Evolutionary conservation across 306 rosid species (phyloP).

Genomic region (Cicer arietinum): DNA sequence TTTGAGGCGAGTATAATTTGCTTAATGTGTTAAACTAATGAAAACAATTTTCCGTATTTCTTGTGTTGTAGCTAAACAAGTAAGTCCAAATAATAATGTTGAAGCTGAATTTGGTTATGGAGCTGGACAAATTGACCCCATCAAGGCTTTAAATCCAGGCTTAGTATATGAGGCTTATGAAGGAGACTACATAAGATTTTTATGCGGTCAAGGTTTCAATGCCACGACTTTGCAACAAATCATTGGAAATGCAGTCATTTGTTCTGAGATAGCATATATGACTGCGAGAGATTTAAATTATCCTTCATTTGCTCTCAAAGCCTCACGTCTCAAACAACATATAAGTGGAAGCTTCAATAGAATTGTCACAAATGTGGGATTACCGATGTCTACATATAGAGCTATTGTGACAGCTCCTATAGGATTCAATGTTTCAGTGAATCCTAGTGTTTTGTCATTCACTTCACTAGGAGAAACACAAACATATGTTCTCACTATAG

Average conservation of each 20-base stretch:
- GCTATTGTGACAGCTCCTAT: not conserved
- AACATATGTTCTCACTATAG: not conserved
- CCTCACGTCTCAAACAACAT: not conserved
- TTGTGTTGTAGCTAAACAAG: no score
- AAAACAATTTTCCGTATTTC: no score
- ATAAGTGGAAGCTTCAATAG: not conserved
- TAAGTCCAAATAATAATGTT: no score
- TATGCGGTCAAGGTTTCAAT: conserved; percentile 58
- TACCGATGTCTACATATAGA: not conserved
- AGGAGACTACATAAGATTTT: conserved; percentile 42
- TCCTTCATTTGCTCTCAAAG: not conserved
- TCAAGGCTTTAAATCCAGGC: conserved; percentile 47
- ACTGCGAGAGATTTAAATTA: not conserved
- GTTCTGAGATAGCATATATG: not conserved
- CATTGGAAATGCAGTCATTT: conserved; percentile 11
- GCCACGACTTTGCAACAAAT: conserved; percentile 27
- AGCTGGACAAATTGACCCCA: no score
- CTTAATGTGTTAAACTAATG: no score
- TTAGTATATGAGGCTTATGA: conserved; percentile 50
- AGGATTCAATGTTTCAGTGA: not conserved
- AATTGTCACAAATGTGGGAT: not conserved
- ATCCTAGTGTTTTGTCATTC: not conserved
- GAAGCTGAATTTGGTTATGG: no score
- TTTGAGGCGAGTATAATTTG: no score
- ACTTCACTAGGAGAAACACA: not conserved